phyloP scores from a whole-genome alignment of 2,329 filamentous ascomycete genomes.

The Stachybotrys elegans region DNA sequence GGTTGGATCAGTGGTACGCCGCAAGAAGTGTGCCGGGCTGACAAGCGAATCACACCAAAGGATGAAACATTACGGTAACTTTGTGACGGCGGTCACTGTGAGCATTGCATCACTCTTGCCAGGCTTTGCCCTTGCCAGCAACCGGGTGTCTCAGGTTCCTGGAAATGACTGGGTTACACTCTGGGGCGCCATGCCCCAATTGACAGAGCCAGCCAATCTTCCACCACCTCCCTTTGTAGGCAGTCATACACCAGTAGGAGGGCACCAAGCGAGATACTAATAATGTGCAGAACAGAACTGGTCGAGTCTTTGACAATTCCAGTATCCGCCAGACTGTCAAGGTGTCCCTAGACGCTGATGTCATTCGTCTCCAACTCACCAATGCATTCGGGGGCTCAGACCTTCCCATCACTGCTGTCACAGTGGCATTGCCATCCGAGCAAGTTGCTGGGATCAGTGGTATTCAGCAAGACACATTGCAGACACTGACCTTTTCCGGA shows the following conservation, averaged over 20 bases:
- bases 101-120: not conserved
- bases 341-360: conserved; percentile 44
- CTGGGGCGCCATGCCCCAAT: conserved; percentile 59
- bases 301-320: conserved; percentile 49
- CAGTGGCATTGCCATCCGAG: conserved; percentile 47
- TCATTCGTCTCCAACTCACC: conserved; percentile 54
- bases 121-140: not conserved
- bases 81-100: not conserved
- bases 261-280: conserved; percentile 4
- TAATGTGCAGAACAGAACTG: conserved; percentile 40
- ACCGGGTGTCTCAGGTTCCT: not conserved
- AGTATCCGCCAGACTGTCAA: conserved; percentile 59
- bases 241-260: not conserved
- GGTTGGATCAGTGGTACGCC: too few relatives aligned
- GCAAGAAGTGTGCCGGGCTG: too few relatives aligned
- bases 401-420: conserved; percentile 51
- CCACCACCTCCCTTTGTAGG: conserved; percentile 49
- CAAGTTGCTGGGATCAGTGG: conserved; percentile 44
- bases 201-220: conserved; percentile 54
- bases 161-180: conserved; percentile 52
- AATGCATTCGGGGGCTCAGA: conserved; percentile 56
- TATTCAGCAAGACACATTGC: conserved; percentile 41
- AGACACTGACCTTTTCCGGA: conserved; percentile 51
- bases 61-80: not conserved
- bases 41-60: too few relatives aligned